Percentiles rank a stretch among this genome's conserved stretches.
phyloP scores from a whole-genome alignment of 768 basidiomycete genomes.

The Kwoniella botswanensis region DNA sequence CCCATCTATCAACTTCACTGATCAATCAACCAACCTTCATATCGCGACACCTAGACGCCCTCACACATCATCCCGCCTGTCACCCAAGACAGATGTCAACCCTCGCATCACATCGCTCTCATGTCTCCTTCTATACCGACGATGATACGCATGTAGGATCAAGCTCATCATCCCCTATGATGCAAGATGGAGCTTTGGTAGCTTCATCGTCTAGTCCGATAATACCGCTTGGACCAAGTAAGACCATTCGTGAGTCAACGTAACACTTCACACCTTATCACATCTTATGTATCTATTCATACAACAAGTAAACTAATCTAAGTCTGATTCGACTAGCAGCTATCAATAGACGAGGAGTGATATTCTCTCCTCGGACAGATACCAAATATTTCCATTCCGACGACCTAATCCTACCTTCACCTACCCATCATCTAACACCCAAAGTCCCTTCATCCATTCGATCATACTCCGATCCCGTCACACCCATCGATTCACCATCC shows the following conservation, averaged over 20 bases:
- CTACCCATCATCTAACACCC: slow-evolving; percentile 7
- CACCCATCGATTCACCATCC: slow-evolving; percentile 19
- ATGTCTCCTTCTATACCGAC: slow-evolving; percentile 19
- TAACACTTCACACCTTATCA: background rate
- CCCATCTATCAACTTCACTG: background rate
- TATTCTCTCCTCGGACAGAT: slow-evolving; percentile 38
- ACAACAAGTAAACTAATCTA: background rate
- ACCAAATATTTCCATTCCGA: slow-evolving; percentile 41
- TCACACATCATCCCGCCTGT: background rate
- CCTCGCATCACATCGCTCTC: slow-evolving; percentile 12
- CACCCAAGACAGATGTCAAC: slow-evolving; percentile 14
- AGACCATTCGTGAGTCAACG: slow-evolving; percentile 34
- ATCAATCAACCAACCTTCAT: slow-evolving; percentile 4
- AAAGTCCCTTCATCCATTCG: slow-evolving; percentile 37
- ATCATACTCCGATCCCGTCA: slow-evolving; percentile 34
- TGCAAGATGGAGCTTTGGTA: slow-evolving; percentile 10
- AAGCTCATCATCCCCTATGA: slow-evolving; percentile 24
- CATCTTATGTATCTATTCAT: background rate
- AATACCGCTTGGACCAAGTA: slow-evolving; percentile 34
- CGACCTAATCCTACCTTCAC: slow-evolving; percentile 41
- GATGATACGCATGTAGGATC: slow-evolving; percentile 17
- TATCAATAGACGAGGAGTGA: slow-evolving; percentile 31
- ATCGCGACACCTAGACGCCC: background rate
- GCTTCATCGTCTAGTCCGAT: slow-evolving; percentile 22
- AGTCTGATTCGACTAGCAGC: background rate